Conservation (phyloP, 2,329 filamentous ascomycete genomes). For the Penicillium verrucosum region DNA sequence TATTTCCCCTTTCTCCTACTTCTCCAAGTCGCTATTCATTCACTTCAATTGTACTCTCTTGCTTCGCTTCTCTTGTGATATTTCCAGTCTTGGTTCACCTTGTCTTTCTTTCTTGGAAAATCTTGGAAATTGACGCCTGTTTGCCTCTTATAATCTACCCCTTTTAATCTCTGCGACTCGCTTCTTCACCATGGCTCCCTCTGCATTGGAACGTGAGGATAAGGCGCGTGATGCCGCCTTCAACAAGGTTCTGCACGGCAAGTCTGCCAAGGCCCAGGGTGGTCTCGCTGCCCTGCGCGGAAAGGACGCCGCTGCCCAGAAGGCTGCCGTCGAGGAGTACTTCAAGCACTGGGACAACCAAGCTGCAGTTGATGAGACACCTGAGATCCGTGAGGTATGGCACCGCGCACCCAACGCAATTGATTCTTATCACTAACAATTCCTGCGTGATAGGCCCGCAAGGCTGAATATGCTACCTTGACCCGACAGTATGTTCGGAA, state of each 20-base stretch:
- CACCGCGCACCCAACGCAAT: background rate
- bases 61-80: slow-evolving; percentile 11
- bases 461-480: slow-evolving; percentile 85
- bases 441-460: slow-evolving; percentile 58
- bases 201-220: slow-evolving; percentile 73
- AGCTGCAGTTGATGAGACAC: slow-evolving; percentile 72
- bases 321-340: slow-evolving; percentile 83
- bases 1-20: slow-evolving; percentile 17
- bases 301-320: slow-evolving; percentile 76
- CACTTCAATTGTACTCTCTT: slow-evolving; percentile 11
- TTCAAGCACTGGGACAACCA: slow-evolving; percentile 98
- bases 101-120: background rate
- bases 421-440: slow-evolving; percentile 13
- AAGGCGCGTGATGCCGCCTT: slow-evolving; percentile 83
- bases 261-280: slow-evolving; percentile 65
- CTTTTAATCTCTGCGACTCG: slow-evolving; percentile 16
- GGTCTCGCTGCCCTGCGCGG: slow-evolving; percentile 79
- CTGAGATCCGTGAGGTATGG: slow-evolving; percentile 71
- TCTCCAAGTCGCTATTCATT: slow-evolving; percentile 12
- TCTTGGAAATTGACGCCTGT: slow-evolving; percentile 10
- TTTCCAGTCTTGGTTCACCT: slow-evolving; percentile 2
- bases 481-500: slow-evolving; percentile 74
- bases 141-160: slow-evolving; percentile 17
- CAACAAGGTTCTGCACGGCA: slow-evolving; percentile 81
- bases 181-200: slow-evolving; percentile 49